Base-by-base conservation (phyloP, 2,329 filamentous ascomycete genomes). In the Calonectria henricotiae region DNA sequence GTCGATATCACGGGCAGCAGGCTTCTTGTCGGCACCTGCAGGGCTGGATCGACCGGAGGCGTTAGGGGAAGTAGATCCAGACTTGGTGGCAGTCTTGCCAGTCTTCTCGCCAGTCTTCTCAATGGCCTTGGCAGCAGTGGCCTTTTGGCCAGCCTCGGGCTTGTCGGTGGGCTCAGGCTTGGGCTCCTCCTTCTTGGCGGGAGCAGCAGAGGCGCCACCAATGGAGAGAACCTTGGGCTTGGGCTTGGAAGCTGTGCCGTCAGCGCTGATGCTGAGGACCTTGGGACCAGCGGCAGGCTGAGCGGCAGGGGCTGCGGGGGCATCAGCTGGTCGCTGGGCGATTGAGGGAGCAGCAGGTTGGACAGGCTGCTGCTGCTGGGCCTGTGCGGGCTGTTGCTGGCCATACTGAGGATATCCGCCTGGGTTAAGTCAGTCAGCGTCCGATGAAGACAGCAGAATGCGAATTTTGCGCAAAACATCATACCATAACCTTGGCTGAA, bases 1-100 rank as follows among this genome's bases (percentile, higher is more conserved):
- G 81, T 97, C 94, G n/a, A 89, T 91, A 72, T 95, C 93, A 73
- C 93, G 91, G 80, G 81, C 80, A 15, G 82, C 76, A 5, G 51
- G 51, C 46, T 83, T 86, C 79, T 89, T 89, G 61, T 88, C 88
- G 47, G 86, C 88, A 62, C 86, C 86, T 66, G 94, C 89, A 9
- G 95, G 94, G 80, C 94, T 97, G 43, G 93, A 94, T 63, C 94
- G 91, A 55, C 95, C 96, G 12, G 94, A 96, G 1, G 93, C 93
- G 30, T 55, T 89, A 20, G 96, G 94, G 1, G 95, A 96, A 4
- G 93, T 92, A 80, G 91, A 93, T 66, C 94, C 94, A 77, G 89
- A 83, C 75, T 84, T 89, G 37, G 63, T 84, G 44, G 76, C 75
- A 23, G 80, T 70, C 74, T 83, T 83, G 63, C 80, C 81, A 65